phyloP scores from a whole-genome alignment of 441 rosid genomes.

The Melastoma candidum region DNA sequence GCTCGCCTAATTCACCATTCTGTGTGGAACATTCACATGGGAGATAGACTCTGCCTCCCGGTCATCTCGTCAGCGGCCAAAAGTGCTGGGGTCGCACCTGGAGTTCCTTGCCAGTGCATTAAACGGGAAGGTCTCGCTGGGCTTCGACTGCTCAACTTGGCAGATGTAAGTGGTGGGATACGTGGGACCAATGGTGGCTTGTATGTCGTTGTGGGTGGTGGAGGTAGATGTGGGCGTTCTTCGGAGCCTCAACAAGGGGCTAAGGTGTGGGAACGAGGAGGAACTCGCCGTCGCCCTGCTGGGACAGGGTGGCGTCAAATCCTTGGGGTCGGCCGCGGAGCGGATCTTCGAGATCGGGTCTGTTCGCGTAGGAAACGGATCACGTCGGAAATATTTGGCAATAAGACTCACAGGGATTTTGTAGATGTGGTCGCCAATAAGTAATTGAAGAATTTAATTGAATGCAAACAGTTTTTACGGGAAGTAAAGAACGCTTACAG shows the following conservation, averaged over 20 bases:
- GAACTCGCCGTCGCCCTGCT: conserved; percentile 74
- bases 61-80: conserved; percentile 52
- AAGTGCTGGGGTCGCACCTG: conserved; percentile 54
- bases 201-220: conserved; percentile 75
- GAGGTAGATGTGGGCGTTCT: conserved; percentile 69
- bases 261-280: conserved; percentile 75
- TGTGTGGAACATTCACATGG: conserved; percentile 86
- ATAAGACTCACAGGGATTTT: no score
- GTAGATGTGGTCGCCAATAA: no score
- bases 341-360: conserved; percentile 45
- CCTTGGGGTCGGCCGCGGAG: conserved; percentile 68
- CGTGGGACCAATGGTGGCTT: conserved; percentile 66
- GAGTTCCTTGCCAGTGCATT: conserved; percentile 21
- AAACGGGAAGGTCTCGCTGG: conserved; percentile 81
- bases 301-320: conserved; percentile 53
- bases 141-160: conserved; percentile 77
- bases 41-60: conserved; percentile 68
- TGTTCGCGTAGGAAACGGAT: conserved; percentile 21
- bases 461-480: no score
- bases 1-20: conserved; percentile 73
- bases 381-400: no score
- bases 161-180: conserved; percentile 70
- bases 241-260: conserved; percentile 71
- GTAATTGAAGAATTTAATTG: no score
- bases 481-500: no score